Evolutionary conservation across 169 alveolate genomes (phyloP).

Genomic region (Cryptosporidium ubiquitum): DNA sequence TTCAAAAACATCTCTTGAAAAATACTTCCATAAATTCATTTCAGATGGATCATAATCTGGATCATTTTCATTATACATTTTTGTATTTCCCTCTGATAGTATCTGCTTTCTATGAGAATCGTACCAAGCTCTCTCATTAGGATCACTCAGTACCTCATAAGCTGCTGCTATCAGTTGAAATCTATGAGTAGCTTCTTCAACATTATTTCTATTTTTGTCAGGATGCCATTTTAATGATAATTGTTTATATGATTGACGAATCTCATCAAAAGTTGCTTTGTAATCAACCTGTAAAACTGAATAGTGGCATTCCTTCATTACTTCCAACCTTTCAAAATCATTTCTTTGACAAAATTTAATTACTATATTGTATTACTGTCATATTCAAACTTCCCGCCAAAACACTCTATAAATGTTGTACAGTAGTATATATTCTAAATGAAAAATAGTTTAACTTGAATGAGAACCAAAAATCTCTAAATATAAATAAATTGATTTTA

Average conservation of each 20-base stretch:
- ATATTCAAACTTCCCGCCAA: background rate
- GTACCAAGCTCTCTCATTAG: constrained; percentile 83
- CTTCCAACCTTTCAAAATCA: constrained; percentile 13
- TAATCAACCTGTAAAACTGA: constrained; percentile 77
- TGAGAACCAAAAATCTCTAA: too few species aligned
- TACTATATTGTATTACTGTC: background rate
- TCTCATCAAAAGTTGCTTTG: constrained; percentile 80
- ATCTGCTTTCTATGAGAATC: constrained; percentile 85
- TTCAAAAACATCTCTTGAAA: constrained; percentile 78
- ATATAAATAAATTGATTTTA: too few species aligned
- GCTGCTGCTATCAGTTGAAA: constrained; percentile 80
- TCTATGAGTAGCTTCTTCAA: constrained; percentile 78
- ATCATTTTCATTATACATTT: constrained; percentile 57
- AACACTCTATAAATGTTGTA: too few species aligned
- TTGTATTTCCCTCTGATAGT: constrained; percentile 75
- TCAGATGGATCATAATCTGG: constrained; percentile 52
- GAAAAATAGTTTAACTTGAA: too few species aligned
- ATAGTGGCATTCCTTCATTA: constrained; percentile 76
- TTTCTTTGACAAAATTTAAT: background rate
- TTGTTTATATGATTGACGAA: constrained; percentile 86
- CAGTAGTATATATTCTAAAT: too few species aligned
- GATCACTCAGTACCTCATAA: constrained; percentile 78
- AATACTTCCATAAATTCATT: constrained; percentile 83
- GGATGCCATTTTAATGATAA: constrained; percentile 84
- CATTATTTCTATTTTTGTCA: constrained; percentile 83